Base-by-base conservation (phyloP, 352 stramenopile genomes). In the Thalassiosira hispida region DNA sequence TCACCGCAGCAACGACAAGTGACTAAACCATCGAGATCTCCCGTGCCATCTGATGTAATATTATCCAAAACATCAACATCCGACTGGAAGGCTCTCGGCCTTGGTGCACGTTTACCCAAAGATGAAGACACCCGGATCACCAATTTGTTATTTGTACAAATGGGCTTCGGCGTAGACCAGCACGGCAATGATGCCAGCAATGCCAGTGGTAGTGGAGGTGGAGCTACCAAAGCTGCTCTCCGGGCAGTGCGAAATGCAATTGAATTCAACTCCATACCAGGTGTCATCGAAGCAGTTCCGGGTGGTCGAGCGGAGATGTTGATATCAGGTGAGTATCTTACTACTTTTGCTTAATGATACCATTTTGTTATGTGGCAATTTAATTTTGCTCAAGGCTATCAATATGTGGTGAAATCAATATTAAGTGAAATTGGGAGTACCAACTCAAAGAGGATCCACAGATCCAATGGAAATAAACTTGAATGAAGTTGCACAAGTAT, bases 191-290 rank as follows among this genome's bases (percentile, higher is more conserved):
- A 76, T 47, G 22, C 12, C 31, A 62, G n/a, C 29, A 46, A 27
- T 25, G 40, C 20, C 35, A 8, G 25, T 42, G 67, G 47, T 7
- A 46, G 55, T 7, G 57, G 65, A 46, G 53, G 53, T 4, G 68
- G 79, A 71, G 80, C 84, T 5, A 92, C 86, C 14, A 90, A 92
- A 72, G 86, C 86, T n/a, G 60, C 74, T 8, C 42, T 90, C 12
- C 72, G 86, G 57, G 86, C 86, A 42, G 81, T 90, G 12, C 44
- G 86, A 16, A 92, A 92, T 75, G 81, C 86, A n/a, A 92, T 92
- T 65, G 86, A 92, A 73, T 92, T 92, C 63, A 92, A 92, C 67
- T 80, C 55, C 0, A 90, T 92, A 72, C 86, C 86, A n/a, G 84
- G 84, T 35, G 75, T 87, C 12, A 85, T 88, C 79, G 69, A 85